Evolutionary conservation across 176 grass and related monocot genomes (phyloP), one percentile per base, ranked within the genome.

Genomic region (Triticum turgidum): DNA sequence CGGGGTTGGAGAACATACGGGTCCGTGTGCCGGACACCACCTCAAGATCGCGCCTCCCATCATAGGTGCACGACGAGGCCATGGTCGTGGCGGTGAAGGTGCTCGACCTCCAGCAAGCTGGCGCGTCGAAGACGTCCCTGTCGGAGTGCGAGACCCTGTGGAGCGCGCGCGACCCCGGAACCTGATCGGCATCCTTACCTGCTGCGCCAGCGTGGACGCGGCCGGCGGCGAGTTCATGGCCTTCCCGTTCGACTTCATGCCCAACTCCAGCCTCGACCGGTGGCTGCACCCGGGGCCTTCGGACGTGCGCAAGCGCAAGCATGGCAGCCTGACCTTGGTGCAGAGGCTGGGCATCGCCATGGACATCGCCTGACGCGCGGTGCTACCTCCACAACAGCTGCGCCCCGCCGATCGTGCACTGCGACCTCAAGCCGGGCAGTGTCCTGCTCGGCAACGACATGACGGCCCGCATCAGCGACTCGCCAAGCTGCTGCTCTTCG

Each of bases 201-300:
- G 69, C 21, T 89, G 92, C 56, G 67, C 37, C 1, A 85, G 78
- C 20, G n/a, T 79, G 0, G 89, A 94, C 27, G 13, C 8, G 14
- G 15, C 9, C 4, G 92, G 89, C 1, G 71, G 84, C 22, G 92
- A 91, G 2, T 94, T 94, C 89, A 87, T 78, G 68, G 87, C 92
- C 0, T 34, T 89, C 0, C 72, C 85, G 25, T 85, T 89, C 18
- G 89, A 91, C 20, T 88, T 84, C 83, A 94, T 89, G 92, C 81
- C 92, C 0, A 89, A 91, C 2, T 69, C 32, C 74, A 93, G 83
- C 69, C 75, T 93, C 6, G 86, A 93, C 22, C 69, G 78, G 61
- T 93, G 92, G 92, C 49, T 93, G 61, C 80, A 90, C 25, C 76
- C 54, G 7, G 61, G 67, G 2, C 14, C 15, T 0, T 0, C 6